phyloP scores from a whole-genome alignment of 2,329 filamentous ascomycete genomes.

The Alternaria postmessia region DNA sequence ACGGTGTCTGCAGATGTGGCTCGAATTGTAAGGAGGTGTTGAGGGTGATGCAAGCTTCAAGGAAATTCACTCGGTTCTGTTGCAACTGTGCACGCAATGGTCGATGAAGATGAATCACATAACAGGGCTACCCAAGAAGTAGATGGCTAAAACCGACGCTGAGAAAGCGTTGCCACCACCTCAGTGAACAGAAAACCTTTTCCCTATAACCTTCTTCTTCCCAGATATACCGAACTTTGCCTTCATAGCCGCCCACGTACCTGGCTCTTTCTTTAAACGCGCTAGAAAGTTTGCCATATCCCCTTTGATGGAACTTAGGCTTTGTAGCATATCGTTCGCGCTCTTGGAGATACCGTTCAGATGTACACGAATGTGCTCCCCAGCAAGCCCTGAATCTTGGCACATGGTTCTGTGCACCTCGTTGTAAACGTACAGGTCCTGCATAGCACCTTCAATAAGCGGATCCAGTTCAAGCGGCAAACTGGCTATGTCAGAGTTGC shows the following conservation, averaged over 20 bases:
- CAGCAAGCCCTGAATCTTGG: slow-evolving; percentile 7
- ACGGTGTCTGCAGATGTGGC: neutral
- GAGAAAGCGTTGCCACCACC: neutral
- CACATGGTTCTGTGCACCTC: slow-evolving; percentile 10
- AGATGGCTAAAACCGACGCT: neutral
- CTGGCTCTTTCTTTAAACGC: slow-evolving; percentile 12
- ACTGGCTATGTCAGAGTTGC: neutral
- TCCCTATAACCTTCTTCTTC: neutral
- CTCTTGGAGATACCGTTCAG: slow-evolving; percentile 14
- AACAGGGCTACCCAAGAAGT: neutral
- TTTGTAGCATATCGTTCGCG: slow-evolving; percentile 16
- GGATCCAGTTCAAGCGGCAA: slow-evolving; percentile 13
- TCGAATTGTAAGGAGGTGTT: neutral
- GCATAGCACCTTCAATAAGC: slow-evolving; percentile 9
- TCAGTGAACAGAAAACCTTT: slow-evolving; percentile 4
- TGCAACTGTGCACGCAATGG: neutral
- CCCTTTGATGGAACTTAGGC: slow-evolving; percentile 11
- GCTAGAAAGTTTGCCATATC: slow-evolving; percentile 16
- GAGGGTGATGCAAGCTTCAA: neutral
- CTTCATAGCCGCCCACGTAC: slow-evolving; percentile 14
- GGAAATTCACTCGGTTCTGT: neutral
- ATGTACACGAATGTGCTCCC: slow-evolving; percentile 15
- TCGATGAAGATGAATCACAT: neutral
- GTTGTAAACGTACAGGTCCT: slow-evolving; percentile 18
- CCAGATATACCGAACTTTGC: slow-evolving; percentile 1